Conservation (phyloP, 352 stramenopile genomes). For the Phytophthora syringae region DNA sequence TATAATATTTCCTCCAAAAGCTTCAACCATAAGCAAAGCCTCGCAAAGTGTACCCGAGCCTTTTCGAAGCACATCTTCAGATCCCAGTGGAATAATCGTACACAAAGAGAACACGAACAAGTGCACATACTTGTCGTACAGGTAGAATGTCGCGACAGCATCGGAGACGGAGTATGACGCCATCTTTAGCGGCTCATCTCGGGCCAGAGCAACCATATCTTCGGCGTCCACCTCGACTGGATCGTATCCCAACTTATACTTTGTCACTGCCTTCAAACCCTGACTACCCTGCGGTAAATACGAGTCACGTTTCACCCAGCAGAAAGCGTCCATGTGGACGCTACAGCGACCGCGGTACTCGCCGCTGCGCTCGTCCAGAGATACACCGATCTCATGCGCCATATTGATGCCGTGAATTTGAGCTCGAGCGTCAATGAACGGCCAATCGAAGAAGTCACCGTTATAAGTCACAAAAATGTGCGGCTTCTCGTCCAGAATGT, state of each 20-base stretch:
- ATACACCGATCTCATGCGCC: constrained; percentile 86
- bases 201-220: constrained; percentile 97
- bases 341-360: constrained; percentile 93
- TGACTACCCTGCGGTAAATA: constrained; percentile 98
- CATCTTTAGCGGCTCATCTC: constrained; percentile 97
- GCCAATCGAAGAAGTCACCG: constrained; percentile 99
- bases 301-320: constrained; percentile 99
- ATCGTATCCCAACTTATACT: constrained; percentile 99
- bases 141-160: constrained; percentile 99
- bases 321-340: constrained; percentile 99
- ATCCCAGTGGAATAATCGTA: constrained; percentile 98
- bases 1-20: constrained; percentile 95
- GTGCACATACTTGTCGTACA: constrained; percentile 99
- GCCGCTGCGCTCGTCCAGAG: constrained; percentile 69
- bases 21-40: constrained; percentile 98
- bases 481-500: constrained; percentile 92
- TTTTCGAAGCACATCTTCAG: constrained; percentile 98
- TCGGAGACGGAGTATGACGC: constrained; percentile 99
- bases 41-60: constrained; percentile 98
- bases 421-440: constrained; percentile 96
- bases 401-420: constrained; percentile 94
- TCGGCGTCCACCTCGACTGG: constrained; percentile 98
- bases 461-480: constrained; percentile 99
- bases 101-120: constrained; percentile 99
- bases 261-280: constrained; percentile 99